These are phyloP conservation scores for Mucor irregularis DNA, from an alignment of 371 early-diverging fungal genomes.

Conservation along the genomic window DNA sequence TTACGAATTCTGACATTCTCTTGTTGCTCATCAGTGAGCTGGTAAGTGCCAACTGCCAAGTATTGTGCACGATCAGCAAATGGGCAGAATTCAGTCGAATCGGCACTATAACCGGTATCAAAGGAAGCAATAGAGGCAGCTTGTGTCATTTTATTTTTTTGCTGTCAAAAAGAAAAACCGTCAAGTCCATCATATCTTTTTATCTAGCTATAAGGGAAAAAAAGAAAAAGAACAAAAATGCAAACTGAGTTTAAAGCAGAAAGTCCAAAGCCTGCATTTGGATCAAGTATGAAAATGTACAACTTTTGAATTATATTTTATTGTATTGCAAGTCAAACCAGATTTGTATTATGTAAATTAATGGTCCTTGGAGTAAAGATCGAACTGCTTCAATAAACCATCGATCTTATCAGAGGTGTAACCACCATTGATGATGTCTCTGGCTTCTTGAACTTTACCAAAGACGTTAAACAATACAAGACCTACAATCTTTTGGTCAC, in stretches of 20 bases:
- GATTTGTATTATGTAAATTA: not conserved
- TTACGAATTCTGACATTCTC: slow-evolving; percentile 39
- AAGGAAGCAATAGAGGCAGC: slow-evolving; percentile 41
- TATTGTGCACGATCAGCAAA: slow-evolving; percentile 40
- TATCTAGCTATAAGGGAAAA: too few relatives aligned
- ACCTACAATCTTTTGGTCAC: slow-evolving; percentile 67
- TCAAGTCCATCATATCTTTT: too few relatives aligned
- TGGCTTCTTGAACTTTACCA: slow-evolving; percentile 72
- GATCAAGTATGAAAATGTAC: too few relatives aligned
- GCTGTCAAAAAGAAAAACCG: too few relatives aligned
- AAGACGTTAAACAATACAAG: slow-evolving; percentile 71
- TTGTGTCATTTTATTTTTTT: not conserved
- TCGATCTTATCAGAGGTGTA: slow-evolving; percentile 51
- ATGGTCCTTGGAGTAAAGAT: slow-evolving; percentile 22
- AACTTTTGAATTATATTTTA: too few relatives aligned
- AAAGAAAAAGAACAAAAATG: too few relatives aligned
- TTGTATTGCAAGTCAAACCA: not conserved
- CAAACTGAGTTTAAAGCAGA: too few relatives aligned
- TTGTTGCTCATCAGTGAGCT: slow-evolving; percentile 53
- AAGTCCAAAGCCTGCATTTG: too few relatives aligned
- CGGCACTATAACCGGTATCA: slow-evolving; percentile 81
- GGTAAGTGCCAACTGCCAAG: slow-evolving; percentile 81
- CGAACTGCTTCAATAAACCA: slow-evolving; percentile 40
- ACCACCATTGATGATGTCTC: slow-evolving; percentile 59
- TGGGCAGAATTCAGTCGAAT: slow-evolving; percentile 83